These are phyloP conservation scores for Colletotrichum incanum DNA, from an alignment of 2,329 filamentous ascomycete genomes.

Conservation along the genomic window DNA sequence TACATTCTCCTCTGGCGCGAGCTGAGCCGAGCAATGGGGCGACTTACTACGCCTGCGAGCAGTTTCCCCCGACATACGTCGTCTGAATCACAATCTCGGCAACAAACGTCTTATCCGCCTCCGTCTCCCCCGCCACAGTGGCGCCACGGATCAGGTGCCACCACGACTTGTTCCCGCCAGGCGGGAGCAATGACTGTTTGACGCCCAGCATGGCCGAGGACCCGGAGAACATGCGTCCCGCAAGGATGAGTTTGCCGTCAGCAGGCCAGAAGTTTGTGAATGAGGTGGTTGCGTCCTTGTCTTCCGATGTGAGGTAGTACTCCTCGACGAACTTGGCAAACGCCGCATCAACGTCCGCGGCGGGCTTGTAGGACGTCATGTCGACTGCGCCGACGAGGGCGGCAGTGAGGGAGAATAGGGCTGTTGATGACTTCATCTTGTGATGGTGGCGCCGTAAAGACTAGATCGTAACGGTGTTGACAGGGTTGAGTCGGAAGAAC, in stretches of 20 bases:
- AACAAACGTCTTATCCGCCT: slow-evolving; percentile 23
- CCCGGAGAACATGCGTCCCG: slow-evolving; percentile 10
- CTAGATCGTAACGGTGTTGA: not conserved
- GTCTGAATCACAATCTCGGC: slow-evolving; percentile 35
- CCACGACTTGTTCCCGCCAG: slow-evolving; percentile 20
- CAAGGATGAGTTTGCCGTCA: slow-evolving; percentile 18
- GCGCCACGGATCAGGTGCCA: slow-evolving; percentile 38
- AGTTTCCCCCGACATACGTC: slow-evolving; percentile 21
- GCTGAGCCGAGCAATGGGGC: too few species aligned
- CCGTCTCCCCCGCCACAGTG: slow-evolving; percentile 16
- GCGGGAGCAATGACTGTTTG: slow-evolving; percentile 34
- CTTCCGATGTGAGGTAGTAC: slow-evolving; percentile 30
- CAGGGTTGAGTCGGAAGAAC: too few species aligned
- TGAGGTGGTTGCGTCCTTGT: slow-evolving; percentile 13
- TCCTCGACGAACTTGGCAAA: slow-evolving; percentile 22
- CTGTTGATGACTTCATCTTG: slow-evolving; percentile 22
- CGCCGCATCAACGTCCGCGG: slow-evolving; percentile 12
- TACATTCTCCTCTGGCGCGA: too few species aligned
- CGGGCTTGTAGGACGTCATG: slow-evolving; percentile 24
- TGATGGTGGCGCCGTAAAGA: not conserved
- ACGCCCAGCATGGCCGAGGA: slow-evolving; percentile 20
- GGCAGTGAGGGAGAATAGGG: not conserved
- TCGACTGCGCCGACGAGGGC: slow-evolving; percentile 24
- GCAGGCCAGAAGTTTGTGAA: slow-evolving; percentile 41
- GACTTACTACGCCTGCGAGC: slow-evolving; percentile 38